A percentile compares a stretch with the other conserved stretches of the same genome.
Evolutionary conservation across 2,329 filamentous ascomycete genomes (phyloP).

Genomic region (Cladobotryum protrusum): DNA sequence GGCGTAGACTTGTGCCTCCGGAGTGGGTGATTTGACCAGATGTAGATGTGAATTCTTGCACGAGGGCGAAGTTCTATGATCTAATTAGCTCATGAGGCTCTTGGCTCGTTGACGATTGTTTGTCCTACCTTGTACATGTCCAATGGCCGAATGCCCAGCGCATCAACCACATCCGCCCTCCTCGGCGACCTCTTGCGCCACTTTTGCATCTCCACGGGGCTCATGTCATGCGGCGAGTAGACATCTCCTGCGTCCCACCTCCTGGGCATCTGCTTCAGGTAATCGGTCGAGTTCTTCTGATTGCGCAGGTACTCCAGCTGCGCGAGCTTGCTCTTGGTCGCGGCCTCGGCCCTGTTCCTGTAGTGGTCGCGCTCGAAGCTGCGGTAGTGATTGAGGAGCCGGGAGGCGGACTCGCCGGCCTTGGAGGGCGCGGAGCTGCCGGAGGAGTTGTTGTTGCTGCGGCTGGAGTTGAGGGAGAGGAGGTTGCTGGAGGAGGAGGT

Average conservation of each 20-base stretch:
- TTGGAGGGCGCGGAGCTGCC: conserved; percentile 2
- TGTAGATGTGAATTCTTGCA: conserved; percentile 79
- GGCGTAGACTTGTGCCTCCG: conserved; percentile 70
- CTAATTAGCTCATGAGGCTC: neutral
- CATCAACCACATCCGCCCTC: conserved; percentile 68
- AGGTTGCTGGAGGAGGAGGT: conserved; percentile 19
- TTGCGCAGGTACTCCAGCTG: conserved; percentile 34
- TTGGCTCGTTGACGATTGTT: too few relatives aligned
- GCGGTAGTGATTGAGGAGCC: conserved; percentile 24
- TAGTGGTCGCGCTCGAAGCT: conserved; percentile 13
- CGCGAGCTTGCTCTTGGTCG: conserved; percentile 23
- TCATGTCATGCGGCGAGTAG: conserved; percentile 85
- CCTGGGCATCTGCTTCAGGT: conserved; percentile 59
- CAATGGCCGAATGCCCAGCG: conserved; percentile 71
- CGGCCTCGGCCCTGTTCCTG: conserved; percentile 16
- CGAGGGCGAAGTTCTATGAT: conserved; percentile 78
- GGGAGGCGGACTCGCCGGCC: conserved; percentile 23
- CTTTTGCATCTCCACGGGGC: conserved; percentile 70
- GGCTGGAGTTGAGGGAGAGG: conserved; percentile 20
- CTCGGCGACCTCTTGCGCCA: conserved; percentile 59
- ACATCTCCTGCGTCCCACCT: conserved; percentile 74
- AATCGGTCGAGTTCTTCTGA: conserved; percentile 42
- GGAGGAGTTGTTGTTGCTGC: conserved; percentile 8
- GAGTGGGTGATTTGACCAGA: conserved; percentile 79
- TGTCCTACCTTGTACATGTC: conserved; percentile 73